Evolutionary conservation across 148 eudicot species (phyloP).

Genomic region (Spergularia marina): DNA sequence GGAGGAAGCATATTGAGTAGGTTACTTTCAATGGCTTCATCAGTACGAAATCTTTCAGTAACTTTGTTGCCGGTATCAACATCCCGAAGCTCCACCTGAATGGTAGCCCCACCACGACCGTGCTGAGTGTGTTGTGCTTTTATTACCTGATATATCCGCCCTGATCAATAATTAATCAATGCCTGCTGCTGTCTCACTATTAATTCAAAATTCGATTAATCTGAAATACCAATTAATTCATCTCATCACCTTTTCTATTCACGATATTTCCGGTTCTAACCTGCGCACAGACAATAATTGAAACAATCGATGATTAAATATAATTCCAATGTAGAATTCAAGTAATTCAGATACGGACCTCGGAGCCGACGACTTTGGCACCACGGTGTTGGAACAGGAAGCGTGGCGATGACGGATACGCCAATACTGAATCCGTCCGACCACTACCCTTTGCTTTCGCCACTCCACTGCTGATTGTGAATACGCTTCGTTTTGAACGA

Average conservation of each 20-base stretch:
- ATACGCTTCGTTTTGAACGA: too few species aligned
- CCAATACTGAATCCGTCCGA: not conserved
- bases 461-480: too few species aligned
- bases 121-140: conserved; percentile 87
- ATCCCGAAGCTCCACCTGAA: conserved; percentile 98
- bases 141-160: conserved; percentile 42
- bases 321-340: not conserved
- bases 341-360: conserved; percentile 27
- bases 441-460: too few species aligned
- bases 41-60: conserved; percentile 87
- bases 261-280: conserved; percentile 71
- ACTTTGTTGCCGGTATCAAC: conserved; percentile 79
- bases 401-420: conserved; percentile 40
- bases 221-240: too few species aligned
- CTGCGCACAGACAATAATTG: conserved; percentile 29
- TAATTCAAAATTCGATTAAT: too few species aligned
- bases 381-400: conserved; percentile 63
- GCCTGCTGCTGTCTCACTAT: not conserved
- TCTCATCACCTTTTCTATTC: conserved; percentile 57
- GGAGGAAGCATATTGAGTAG: conserved; percentile 3
- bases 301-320: not conserved
- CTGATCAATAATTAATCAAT: not conserved
- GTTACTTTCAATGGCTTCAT: conserved; percentile 78
- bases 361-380: conserved; percentile 65
- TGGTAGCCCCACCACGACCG: conserved; percentile 87